phyloP scores from a whole-genome alignment of 768 basidiomycete species.

The Boletellus ananas region DNA sequence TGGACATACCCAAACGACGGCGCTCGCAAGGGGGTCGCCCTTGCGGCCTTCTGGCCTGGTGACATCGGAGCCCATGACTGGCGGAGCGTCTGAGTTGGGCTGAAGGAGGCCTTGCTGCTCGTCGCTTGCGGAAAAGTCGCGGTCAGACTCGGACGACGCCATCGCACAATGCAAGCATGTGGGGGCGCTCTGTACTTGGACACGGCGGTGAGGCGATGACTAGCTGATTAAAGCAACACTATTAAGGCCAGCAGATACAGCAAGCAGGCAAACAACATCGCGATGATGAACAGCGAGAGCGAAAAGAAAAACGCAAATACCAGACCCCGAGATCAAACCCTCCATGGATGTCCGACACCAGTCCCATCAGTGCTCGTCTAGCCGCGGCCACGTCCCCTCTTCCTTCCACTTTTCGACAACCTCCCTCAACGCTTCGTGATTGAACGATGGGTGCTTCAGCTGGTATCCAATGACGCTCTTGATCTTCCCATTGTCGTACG shows the following conservation, averaged over 20 bases:
- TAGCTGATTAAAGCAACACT: constrained; percentile 23
- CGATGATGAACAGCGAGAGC: constrained; percentile 3
- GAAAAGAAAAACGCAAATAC: constrained; percentile 13
- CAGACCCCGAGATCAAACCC: constrained; percentile 16
- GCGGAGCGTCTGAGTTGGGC: neutral
- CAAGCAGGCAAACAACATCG: constrained; percentile 16
- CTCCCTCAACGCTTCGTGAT: constrained; percentile 58
- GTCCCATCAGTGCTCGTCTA: constrained; percentile 15
- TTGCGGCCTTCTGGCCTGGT: constrained; percentile 35
- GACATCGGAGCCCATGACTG: constrained; percentile 24
- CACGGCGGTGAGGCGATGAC: constrained; percentile 4
- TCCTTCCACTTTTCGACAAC: constrained; percentile 78
- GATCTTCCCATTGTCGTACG: constrained; percentile 69
- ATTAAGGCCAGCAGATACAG: constrained; percentile 28
- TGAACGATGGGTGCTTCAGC: constrained; percentile 59
- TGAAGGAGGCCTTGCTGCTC: constrained; percentile 19
- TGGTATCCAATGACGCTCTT: constrained; percentile 69
- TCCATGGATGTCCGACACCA: constrained; percentile 10
- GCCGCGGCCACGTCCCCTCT: constrained; percentile 46
- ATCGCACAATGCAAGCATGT: neutral
- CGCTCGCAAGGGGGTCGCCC: constrained; percentile 35
- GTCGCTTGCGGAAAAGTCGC: neutral
- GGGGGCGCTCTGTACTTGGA: too few relatives aligned
- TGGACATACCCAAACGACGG: constrained; percentile 36
- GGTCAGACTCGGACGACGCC: neutral